phyloP scores from a whole-genome alignment of 1,284 basidiomycete species.

The Microstroma glucosiphilum region DNA sequence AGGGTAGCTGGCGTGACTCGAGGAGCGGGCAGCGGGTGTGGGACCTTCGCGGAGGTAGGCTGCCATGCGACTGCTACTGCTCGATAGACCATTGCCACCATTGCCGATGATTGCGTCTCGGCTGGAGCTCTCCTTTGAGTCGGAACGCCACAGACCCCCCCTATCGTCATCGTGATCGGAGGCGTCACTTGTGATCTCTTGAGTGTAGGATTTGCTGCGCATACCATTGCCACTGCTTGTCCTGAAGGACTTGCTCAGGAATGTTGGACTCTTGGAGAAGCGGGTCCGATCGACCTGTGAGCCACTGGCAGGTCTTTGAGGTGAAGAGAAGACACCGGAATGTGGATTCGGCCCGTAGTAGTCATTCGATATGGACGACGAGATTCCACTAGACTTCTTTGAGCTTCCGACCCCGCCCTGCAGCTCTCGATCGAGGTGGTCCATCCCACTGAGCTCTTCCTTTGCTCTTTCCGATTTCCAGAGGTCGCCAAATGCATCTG shows the following conservation, averaged over 20 bases:
- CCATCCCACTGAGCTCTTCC: slow-evolving; percentile 19
- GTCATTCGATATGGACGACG: background rate
- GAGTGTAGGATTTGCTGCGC: background rate
- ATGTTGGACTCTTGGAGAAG: background rate
- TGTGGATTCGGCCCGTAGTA: too few species aligned
- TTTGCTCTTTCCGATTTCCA: background rate
- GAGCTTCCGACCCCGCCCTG: slow-evolving; percentile 17
- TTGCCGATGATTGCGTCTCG: background rate
- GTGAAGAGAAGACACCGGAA: background rate
- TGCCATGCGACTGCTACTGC: background rate
- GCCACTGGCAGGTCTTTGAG: background rate
- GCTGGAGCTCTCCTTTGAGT: background rate
- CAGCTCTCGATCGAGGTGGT: slow-evolving; percentile 38
- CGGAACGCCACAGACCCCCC: background rate
- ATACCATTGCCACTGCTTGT: background rate
- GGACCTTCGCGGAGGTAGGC: background rate
- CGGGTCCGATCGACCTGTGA: background rate
- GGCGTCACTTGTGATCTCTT: too few species aligned
- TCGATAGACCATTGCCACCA: background rate
- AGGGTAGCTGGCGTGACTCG: background rate
- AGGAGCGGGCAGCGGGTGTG: background rate
- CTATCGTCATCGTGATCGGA: background rate
- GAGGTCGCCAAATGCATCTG: slow-evolving; percentile 3
- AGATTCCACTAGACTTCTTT: background rate
- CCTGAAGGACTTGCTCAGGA: background rate